Evolutionary conservation across 352 stramenopile species (phyloP), one percentile per base, ranked within the genome.

Genomic region (Phytopythium delawarense): DNA sequence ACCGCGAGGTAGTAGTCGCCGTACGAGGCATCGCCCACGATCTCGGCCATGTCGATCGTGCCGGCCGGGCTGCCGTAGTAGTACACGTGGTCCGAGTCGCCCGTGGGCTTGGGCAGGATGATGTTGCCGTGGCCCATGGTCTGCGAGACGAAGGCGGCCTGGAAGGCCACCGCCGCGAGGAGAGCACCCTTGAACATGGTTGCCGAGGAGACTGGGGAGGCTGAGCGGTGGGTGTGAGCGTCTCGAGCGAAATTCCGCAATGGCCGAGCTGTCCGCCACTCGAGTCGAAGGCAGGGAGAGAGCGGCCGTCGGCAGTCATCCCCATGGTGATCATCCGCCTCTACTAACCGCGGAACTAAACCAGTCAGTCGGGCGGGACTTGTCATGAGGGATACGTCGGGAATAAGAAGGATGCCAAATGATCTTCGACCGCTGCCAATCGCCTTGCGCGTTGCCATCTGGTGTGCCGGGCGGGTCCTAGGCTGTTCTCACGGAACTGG

Each of bases 121-220:
- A 74, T 70, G 37, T 74, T 71, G 59, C 65, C 57, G 59, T 76
- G 69, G 13, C 49, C 59, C 25, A 45, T 23, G 21, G 55, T 50
- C n/a, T 35, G 49, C 37, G 59, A 54, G 59, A 64, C n/a, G n/a
- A 45, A 52, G 23, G 59, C 49, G 20, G 58, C 58, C 40, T 63
- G 58, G 32, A 57, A 45, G 21, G 32, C 46, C 9, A 64, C 25
- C 23, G 59, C 32, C 4, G 59, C 49, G 23, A 57, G 15, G 18
- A 59, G 20, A 32, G 39, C 40, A 21, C 49, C 25, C 32, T 59
- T 40, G 15, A 64, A 23, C 59, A 64, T 64, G 49, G 18, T 32
- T 30, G 16, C 13, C 49, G 20, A 23, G 28, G 9, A 7, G 40
- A 46, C 40, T 18, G 40, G 15, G 25, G 49, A 39, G 28, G 49